These are phyloP conservation scores for Nigrospora oryzae DNA, from an alignment of 2,329 filamentous ascomycete genomes.

Conservation along the genomic window DNA sequence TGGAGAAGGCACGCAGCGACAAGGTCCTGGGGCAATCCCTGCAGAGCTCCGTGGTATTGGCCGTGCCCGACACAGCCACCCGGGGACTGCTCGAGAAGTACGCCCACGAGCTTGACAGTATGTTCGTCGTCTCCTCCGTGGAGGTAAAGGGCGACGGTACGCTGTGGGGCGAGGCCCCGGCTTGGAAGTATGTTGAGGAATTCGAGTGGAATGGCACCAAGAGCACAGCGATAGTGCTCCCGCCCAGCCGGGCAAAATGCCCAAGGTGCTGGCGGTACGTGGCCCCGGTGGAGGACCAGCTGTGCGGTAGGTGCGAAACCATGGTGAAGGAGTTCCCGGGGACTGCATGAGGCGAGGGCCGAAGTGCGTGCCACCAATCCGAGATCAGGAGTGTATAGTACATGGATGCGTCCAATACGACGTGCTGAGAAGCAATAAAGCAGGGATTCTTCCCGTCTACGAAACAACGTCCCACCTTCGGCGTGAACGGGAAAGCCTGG, in stretches of 20 bases:
- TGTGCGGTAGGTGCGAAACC: constrained; percentile 68
- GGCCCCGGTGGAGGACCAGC: constrained; percentile 51
- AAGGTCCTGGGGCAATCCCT: constrained; percentile 76
- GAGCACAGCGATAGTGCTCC: constrained; percentile 34
- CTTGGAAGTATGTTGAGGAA: constrained; percentile 32
- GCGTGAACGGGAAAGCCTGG: too few relatives aligned
- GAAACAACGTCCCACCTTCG: too few relatives aligned
- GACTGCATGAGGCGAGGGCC: not conserved
- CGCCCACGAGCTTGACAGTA: constrained; percentile 44
- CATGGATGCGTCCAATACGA: too few relatives aligned
- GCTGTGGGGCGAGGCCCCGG: constrained; percentile 8
- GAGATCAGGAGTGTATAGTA: too few relatives aligned
- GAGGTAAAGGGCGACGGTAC: constrained; percentile 30
- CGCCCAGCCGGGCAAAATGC: constrained; percentile 60
- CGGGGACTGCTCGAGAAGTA: constrained; percentile 28
- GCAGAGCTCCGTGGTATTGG: constrained; percentile 61
- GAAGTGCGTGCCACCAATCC: too few relatives aligned
- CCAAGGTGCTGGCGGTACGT: constrained; percentile 83
- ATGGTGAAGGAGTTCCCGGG: constrained; percentile 35
- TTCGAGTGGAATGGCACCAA: constrained; percentile 30
- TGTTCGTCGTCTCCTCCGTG: constrained; percentile 64
- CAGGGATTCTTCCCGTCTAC: too few relatives aligned
- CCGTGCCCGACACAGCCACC: constrained; percentile 27
- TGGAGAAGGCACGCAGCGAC: constrained; percentile 63
- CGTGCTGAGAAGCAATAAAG: too few relatives aligned